phyloP scores from a whole-genome alignment of 345 rosid genomes.

The Reutealis trisperma region DNA sequence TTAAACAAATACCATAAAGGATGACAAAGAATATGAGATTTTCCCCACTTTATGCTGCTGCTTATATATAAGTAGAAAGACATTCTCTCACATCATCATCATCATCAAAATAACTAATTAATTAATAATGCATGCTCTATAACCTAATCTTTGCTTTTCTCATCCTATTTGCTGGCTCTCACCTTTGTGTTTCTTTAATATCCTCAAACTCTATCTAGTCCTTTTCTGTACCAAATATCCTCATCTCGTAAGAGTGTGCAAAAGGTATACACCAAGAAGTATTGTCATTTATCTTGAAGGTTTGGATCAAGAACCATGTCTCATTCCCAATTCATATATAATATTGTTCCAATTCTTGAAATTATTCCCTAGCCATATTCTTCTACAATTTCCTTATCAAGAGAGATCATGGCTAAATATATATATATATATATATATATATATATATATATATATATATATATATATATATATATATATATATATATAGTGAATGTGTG shows the following conservation, averaged over 20 bases:
- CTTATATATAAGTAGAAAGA: background rate
- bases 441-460: too few relatives aligned
- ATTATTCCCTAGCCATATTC: too few relatives aligned
- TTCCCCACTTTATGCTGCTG: background rate
- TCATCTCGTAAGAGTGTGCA: background rate
- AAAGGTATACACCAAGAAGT: background rate
- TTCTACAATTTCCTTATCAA: too few relatives aligned
- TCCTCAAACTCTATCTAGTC: background rate
- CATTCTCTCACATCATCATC: background rate
- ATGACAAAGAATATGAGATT: too few relatives aligned
- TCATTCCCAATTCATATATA: background rate
- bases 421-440: too few relatives aligned
- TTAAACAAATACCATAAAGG: too few relatives aligned
- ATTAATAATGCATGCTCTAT: too few relatives aligned
- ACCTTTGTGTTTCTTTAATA: background rate
- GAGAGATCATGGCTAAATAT: too few relatives aligned
- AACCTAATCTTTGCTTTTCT: background rate
- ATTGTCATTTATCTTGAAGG: background rate
- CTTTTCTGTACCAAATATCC: background rate
- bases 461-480: too few relatives aligned
- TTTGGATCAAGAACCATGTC: background rate
- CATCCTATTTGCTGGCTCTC: too few relatives aligned
- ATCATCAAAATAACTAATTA: too few relatives aligned
- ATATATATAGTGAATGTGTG: too few relatives aligned
- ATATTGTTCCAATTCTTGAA: background rate